phyloP scores from a whole-genome alignment of 305 asterid genomes.

The Rubia tinctorum region DNA sequence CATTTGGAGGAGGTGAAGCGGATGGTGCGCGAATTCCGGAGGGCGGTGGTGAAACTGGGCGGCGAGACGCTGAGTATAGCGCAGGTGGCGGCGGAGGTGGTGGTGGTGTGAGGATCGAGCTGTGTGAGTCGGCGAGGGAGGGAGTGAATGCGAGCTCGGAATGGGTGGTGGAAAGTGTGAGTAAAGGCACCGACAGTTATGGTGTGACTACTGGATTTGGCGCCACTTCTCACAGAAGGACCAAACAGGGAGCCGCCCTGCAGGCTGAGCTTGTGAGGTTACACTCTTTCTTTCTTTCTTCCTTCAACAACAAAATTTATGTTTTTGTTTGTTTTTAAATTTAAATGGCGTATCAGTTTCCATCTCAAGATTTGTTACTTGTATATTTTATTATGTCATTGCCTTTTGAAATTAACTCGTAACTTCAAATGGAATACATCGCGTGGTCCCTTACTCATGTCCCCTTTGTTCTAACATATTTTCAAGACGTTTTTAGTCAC shows the following conservation, averaged over 20 bases:
- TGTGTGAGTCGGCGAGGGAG: slow-evolving; percentile 62
- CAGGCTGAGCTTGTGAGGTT: slow-evolving; percentile 89
- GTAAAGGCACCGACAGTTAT: slow-evolving; percentile 79
- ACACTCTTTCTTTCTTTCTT: background rate
- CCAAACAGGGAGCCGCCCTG: slow-evolving; percentile 79
- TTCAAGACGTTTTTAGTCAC: no score
- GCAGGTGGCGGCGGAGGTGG: slow-evolving; percentile 81
- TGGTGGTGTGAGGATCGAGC: slow-evolving; percentile 47
- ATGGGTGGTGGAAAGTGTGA: slow-evolving; percentile 94
- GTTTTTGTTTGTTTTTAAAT: no score
- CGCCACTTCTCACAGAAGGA: slow-evolving; percentile 85
- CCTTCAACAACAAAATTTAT: background rate
- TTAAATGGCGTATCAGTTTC: no score
- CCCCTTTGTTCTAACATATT: no score
- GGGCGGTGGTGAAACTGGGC: slow-evolving; percentile 62
- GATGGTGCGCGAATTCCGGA: slow-evolving; percentile 80
- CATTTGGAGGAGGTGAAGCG: slow-evolving; percentile 78
- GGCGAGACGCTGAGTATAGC: slow-evolving; percentile 64
- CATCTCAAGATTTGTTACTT: no score
- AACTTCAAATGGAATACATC: no score
- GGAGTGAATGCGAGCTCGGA: slow-evolving; percentile 92
- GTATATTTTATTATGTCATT: no score
- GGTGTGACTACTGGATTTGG: slow-evolving; percentile 96
- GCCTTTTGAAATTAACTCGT: no score
- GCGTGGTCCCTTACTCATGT: no score